Evolutionary conservation across 768 basidiomycete species (phyloP), one percentile per base, ranked within the genome.

Genomic region (Boletus eberwhitei): DNA sequence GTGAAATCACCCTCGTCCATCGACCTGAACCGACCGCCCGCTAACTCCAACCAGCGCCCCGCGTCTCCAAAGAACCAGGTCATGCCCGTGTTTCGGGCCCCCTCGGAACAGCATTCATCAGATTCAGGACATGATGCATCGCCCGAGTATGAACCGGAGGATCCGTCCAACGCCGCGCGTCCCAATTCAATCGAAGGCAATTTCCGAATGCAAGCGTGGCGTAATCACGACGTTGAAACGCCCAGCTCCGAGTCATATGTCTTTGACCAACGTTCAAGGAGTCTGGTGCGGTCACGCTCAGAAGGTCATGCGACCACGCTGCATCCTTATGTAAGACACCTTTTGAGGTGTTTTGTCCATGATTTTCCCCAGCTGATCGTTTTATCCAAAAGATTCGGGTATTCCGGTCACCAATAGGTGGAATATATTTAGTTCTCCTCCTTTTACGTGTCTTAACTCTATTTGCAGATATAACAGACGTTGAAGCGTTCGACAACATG

Each of bases 71-170:
- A 69, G 37, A 62, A 64, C 49, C 52, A 46, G 13, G 58, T 56
- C 9, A 63, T 68, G 50, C 58, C 57, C 36, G 52, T 67, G 21
- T 66, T 66, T 53, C 70, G 52, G 13, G 9, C 44, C 17, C 37
- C 59, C 40, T 59, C 66, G 32, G 36, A 43, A 26, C 57, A 52
- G 48, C 48, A 57, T 48, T 67, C 71, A 2, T 52, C 58, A n/a
- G 50, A 53, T 9, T 65, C 61, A 9, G 64, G 55, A 22, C 68
- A 69, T 29, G 73, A 71, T 38, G 60, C 72, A 34, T 74, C 71
- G 1, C 73, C 76, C 11, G 72, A 71, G n/a, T 75, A 76, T 48
- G 77, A 80, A 38, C 63, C 64, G 5, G 77, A 75, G 13, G 65
- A 69, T 41, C 57, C 59, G 8, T 47, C 59, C 8, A 57, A 61